Evolutionary conservation across 495 filamentous ascomycete genomes (phyloP).

Genomic region (Chaetomium cochliodes): DNA sequence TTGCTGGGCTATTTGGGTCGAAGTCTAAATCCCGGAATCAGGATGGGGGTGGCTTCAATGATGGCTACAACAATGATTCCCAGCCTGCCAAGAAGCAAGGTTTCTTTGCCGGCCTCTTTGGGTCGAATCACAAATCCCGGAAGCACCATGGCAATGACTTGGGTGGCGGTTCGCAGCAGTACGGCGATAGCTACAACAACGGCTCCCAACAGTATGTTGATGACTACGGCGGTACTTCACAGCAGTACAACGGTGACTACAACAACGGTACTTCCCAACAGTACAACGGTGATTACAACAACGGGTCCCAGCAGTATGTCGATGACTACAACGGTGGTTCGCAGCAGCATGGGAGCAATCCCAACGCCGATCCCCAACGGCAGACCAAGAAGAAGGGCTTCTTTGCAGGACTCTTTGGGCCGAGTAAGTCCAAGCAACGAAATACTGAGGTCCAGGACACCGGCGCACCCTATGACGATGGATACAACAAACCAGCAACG

Average conservation of each 20-base stretch:
- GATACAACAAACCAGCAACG: background rate
- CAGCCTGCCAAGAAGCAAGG: background rate
- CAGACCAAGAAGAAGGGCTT: background rate
- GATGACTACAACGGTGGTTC: background rate
- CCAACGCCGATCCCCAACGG: background rate
- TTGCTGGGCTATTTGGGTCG: slow-evolving; percentile 1
- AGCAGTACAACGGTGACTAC: background rate
- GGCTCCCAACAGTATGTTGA: background rate
- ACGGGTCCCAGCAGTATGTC: background rate
- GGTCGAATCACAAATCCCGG: background rate
- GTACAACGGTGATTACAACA: background rate
- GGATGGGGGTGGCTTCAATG: background rate
- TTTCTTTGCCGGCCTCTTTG: background rate
- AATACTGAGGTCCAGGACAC: background rate
- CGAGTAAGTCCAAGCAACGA: background rate
- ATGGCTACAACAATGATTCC: background rate
- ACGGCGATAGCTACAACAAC: background rate
- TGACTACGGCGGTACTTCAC: too few relatives aligned
- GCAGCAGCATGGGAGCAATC: background rate
- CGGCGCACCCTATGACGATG: background rate
- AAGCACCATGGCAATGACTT: background rate
- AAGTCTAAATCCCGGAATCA: background rate
- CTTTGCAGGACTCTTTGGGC: background rate
- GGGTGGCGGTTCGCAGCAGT: background rate
- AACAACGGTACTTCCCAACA: background rate